Evolutionary conservation across 2,329 filamentous ascomycete genomes (phyloP), one percentile per base, ranked within the genome.

Genomic region (Blastomyces gilchristii): DNA sequence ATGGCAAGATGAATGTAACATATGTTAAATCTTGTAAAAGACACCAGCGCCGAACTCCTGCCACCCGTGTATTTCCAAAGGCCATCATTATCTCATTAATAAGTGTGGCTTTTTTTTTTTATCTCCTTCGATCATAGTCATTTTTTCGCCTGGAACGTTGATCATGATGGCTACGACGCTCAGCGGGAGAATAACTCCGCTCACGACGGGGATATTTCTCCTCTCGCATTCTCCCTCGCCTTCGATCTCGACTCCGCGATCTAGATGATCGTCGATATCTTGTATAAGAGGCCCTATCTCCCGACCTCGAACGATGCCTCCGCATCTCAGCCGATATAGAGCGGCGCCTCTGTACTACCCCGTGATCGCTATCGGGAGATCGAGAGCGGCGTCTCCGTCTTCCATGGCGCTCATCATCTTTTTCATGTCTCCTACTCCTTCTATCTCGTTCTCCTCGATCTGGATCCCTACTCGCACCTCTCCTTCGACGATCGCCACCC

Each of bases 371-470:
- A 28, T 59, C 57, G 4, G 31, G 18, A 37, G 53, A 57, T 57
- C 5, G 22, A 9, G 53, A 73, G 57, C 71, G 70, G 53, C 73
- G 69, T 58, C 72, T 73, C 63, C 73, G 71, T 57, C 71, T 71
- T 56, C 71, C 70, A 64, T 70, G 70, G 37, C 68, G 68, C 49
- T 70, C 68, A 61, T 68, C 64, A 53, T 75, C 71, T 56, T 75
- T 69, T 49, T 71, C 69, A 53, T 68, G 70, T 58, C 70, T 69
- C 58, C 68, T 69, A 49, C 81, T 62, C 79, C 83, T 71, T 80
- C 84, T 22, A 78, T 84, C 45, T 78, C 69, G 67, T 14, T 72
- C 70, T 43, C 72, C 69, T 57, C 68, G 63, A 52, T 72, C 68
- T 37, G 68, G 66, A 31, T 74, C 72, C 54, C 71, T 65, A 56